Evolutionary conservation across 139 green algal species (phyloP).

Genomic region (Volvox reticuliferus): DNA sequence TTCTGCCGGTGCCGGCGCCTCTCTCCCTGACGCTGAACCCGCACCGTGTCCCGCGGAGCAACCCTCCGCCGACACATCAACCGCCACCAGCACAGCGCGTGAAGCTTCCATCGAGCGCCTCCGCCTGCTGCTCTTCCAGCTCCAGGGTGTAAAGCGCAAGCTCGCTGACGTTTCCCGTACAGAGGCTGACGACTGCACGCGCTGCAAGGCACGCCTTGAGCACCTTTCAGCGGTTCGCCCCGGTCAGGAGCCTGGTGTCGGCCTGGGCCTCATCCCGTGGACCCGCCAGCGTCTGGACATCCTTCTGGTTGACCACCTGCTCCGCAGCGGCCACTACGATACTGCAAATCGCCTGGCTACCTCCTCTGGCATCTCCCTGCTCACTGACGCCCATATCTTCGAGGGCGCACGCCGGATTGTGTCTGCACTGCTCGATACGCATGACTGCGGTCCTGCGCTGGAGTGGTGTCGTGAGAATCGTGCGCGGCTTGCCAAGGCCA

Average conservation of each 20-base stretch:
- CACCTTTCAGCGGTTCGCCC: slow-evolving; percentile 62
- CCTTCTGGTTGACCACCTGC: slow-evolving; percentile 87
- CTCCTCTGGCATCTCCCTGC: slow-evolving; percentile 56
- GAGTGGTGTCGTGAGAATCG: slow-evolving; percentile 83
- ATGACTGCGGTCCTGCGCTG: slow-evolving; percentile 81
- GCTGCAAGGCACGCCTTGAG: slow-evolving; percentile 75
- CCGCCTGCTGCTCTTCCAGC: slow-evolving; percentile 55
- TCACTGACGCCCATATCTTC: slow-evolving; percentile 90
- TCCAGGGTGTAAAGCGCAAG: slow-evolving; percentile 85
- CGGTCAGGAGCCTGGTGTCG: slow-evolving; percentile 6
- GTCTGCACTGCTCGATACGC: slow-evolving; percentile 64
- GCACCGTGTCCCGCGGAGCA: neutral
- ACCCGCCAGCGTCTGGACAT: slow-evolving; percentile 76
- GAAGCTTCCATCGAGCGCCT: slow-evolving; percentile 54
- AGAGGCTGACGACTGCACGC: slow-evolving; percentile 73
- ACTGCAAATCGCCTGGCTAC: slow-evolving; percentile 50
- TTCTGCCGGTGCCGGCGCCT: neutral
- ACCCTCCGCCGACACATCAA: neutral
- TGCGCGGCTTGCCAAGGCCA: slow-evolving; percentile 79
- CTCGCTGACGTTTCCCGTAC: slow-evolving; percentile 67
- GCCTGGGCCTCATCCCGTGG: slow-evolving; percentile 66
- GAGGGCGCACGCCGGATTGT: slow-evolving; percentile 69
- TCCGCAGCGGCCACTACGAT: slow-evolving; percentile 75
- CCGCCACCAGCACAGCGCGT: neutral
- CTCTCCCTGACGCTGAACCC: neutral